Percentiles rank a stretch among this genome's conserved stretches.
Conservation (phyloP, 2,329 filamentous ascomycete species). For the Huntiella moniliformis region DNA sequence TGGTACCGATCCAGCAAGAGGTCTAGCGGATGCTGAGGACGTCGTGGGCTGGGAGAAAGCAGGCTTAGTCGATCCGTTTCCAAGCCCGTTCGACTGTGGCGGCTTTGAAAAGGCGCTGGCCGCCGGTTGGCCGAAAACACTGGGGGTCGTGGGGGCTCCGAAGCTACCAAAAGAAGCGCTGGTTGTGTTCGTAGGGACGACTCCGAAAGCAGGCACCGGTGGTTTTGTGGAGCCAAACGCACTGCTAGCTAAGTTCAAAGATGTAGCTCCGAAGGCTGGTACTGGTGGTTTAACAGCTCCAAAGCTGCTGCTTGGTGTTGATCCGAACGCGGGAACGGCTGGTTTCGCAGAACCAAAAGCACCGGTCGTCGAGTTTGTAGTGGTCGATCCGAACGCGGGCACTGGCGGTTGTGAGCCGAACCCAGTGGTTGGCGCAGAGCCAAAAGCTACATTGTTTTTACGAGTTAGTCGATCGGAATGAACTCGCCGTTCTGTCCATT, state of each 20-base stretch:
- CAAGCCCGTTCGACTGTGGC: not conserved
- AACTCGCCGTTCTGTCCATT: not conserved
- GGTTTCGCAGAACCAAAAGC: not conserved
- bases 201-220: no score
- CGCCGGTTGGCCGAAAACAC: not conserved
- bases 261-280: no score
- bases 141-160: not conserved
- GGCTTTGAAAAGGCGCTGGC: not conserved
- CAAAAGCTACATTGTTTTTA: not conserved
- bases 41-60: not conserved
- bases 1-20: not conserved
- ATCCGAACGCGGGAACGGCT: no score
- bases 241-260: no score
- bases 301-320: no score
- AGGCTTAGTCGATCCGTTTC: not conserved
- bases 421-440: not conserved
- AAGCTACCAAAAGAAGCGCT: no score
- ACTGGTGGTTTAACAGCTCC: no score
- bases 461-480: not conserved
- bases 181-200: no score
- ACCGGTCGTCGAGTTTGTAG: not conserved
- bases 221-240: no score
- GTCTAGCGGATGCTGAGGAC: not conserved
- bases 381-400: not conserved
- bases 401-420: conserved; percentile 1